Evolutionary conservation across 306 rosid genomes (phyloP).

Genomic region (Adenanthera pavonina): DNA sequence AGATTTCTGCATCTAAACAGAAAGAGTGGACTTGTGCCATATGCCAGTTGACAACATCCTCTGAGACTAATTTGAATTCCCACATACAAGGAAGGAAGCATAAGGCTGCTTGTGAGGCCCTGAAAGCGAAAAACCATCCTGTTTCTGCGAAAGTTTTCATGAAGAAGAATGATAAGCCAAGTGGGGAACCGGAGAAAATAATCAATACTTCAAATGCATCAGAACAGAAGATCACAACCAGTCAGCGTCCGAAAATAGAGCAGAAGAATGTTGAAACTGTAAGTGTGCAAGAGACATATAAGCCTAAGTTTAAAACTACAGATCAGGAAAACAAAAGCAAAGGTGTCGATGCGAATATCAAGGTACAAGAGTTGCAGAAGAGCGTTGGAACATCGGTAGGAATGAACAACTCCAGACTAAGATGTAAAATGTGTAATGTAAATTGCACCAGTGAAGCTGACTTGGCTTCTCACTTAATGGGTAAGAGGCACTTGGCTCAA

Average conservation of each 20-base stretch:
- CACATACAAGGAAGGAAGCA: conserved; percentile 51
- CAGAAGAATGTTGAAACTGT: not conserved
- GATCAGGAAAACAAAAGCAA: not conserved
- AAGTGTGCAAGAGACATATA: not conserved
- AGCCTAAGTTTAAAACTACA: not conserved
- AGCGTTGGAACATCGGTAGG: not conserved
- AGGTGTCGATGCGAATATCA: not conserved
- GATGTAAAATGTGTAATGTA: conserved; percentile 47
- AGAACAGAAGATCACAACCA: conserved; percentile 22
- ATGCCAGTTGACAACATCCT: conserved; percentile 41
- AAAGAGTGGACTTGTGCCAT: conserved; percentile 58
- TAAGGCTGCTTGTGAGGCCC: conserved; percentile 39
- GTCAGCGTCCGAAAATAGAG: not conserved
- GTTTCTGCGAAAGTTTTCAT: not conserved
- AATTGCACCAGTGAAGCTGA: conserved; percentile 20
- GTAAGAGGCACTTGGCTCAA: conserved; percentile 49
- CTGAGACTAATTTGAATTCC: not conserved
- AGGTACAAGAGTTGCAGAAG: conserved; percentile 28
- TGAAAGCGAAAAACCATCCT: conserved; percentile 40
- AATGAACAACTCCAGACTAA: not conserved
- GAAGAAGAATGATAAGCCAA: conserved; percentile 9
- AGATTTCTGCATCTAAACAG: conserved; percentile 32
- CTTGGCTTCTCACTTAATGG: conserved; percentile 39
- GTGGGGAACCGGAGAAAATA: conserved; percentile 25
- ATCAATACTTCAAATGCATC: not conserved